Conservation (phyloP, 2,329 filamentous ascomycete genomes). For the Aspergillus sp. region DNA sequence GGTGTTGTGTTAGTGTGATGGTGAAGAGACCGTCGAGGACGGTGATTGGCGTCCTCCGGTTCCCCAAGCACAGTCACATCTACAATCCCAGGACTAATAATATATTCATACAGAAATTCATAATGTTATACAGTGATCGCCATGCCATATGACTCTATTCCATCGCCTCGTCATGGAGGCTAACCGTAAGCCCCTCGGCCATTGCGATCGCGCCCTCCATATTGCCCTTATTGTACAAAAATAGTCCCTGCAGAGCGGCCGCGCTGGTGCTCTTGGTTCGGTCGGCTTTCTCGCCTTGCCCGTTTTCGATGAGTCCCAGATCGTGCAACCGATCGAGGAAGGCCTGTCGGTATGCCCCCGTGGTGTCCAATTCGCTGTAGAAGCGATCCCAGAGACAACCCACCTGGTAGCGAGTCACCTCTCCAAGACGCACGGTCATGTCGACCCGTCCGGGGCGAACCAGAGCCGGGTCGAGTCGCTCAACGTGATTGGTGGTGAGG, state of each 20-base stretch:
- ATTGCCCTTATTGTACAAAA: constrained; percentile 91
- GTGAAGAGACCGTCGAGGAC: too few relatives aligned
- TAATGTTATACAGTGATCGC: constrained; percentile 18
- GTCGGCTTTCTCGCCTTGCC: constrained; percentile 48
- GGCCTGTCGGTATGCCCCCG: constrained; percentile 60
- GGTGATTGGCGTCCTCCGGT: too few relatives aligned
- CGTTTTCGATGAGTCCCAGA: constrained; percentile 67
- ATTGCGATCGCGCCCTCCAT: constrained; percentile 82
- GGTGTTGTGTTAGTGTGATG: too few relatives aligned
- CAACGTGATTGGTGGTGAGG: constrained; percentile 90
- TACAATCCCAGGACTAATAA: neutral
- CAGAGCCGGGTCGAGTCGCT: constrained; percentile 82
- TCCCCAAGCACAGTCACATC: too few relatives aligned
- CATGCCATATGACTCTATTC: constrained; percentile 22
- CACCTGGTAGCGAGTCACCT: constrained; percentile 83
- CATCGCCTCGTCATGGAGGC: constrained; percentile 31
- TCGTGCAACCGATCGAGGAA: constrained; percentile 72
- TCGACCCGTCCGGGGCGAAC: constrained; percentile 91
- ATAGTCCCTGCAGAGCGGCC: constrained; percentile 88
- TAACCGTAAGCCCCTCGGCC: constrained; percentile 55
- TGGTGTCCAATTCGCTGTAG: constrained; percentile 76
- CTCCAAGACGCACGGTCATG: constrained; percentile 85
- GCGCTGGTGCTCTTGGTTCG: constrained; percentile 67
- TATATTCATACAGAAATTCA: constrained; percentile 4
- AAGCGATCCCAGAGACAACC: constrained; percentile 90